Evolutionary conservation across 2,329 filamentous ascomycete genomes (phyloP), one percentile per base, ranked within the genome.

Genomic region (Aspergillus sp.): DNA sequence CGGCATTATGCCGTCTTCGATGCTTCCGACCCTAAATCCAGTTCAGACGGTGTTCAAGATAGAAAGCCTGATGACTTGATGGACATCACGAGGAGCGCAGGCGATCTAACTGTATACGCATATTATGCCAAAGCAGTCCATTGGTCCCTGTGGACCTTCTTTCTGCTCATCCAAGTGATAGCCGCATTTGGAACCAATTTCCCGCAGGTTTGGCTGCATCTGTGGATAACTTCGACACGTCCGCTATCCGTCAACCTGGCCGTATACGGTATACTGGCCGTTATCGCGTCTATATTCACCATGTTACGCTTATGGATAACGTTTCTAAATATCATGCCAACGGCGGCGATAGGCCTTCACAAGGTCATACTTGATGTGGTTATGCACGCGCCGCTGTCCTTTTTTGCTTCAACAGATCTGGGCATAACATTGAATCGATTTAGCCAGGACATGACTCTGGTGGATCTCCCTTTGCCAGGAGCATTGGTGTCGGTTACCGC

Each of bases 131-230:
- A 49, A 9, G 29, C 42, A 9, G 34, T 46, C 9, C 34, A 38
- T 4, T 7, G 9, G 6, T 29, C 43, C 7, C 32, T 45, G 19
- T 29, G 32, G 1, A n/a, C 43, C 6, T 8, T 40, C 0, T 52
- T 48, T 28, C 35, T 38, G 10, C 6, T 38, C 35, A 26, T 12
- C 7, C 7, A 9, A 7, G 35, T 26, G 10, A 26, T 38, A n/a
- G 10, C 19, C 7, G n/a, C 35, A 7, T 38, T 38, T 12, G 7
- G 10, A n/a, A 26, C 10, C 6, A 38, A 38, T 38, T 42, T 41
- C 43, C 45, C 46, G n/a, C 46, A 29, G 26, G 33, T 43, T 3
- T 47, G 45, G 0, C 51, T 72, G 0, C 68, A 71, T 0, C 71
- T 73, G 46, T 42, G 39, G 46, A 42, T 39, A 7, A 19, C 44